Evolutionary conservation across 2,329 filamentous ascomycete genomes (phyloP), one percentile per base, ranked within the genome.

Genomic region (Colletotrichum eleusines): DNA sequence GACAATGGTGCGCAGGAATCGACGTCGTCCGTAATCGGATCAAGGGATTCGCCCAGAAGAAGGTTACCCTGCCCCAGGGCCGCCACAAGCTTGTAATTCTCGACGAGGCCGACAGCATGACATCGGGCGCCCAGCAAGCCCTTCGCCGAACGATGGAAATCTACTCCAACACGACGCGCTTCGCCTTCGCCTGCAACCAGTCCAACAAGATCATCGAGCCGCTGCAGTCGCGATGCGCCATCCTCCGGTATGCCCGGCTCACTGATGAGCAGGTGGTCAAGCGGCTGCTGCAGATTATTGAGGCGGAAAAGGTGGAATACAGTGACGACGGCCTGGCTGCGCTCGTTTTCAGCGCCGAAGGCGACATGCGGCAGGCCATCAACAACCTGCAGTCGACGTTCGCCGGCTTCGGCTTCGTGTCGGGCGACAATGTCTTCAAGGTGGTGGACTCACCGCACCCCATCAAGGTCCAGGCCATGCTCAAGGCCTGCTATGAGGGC

Each of bases 151-250:
- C 96, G 0, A 99, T 99, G 96, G 96, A 99, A 81, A 99, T 98
- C 62, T 98, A 98, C 84, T 97, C 94, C 51, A 92, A 94, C 73
- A 99, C 96, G 1, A 99, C 96, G 2, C 89, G 96, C 69, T 99
- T 99, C 78, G 96, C 96, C 0, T 99, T 99, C 78, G 96, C 96
- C 2, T 99, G 96, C 86, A 99, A 99, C 81, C 94, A 97, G 84
- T 96, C 93, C 73, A 99, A 98, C 85, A 99, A 98, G 84, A 98
- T 99, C 79, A 99, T 99, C 81, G 96, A 99, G 81, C 96, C 96
- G n/a, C 86, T 99, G 62, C 96, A 99, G 81, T 98, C 95, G 23
- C 90, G 96, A 76, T 99, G 96, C 80, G 96, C 96, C 26, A 98
- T 99, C 78, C 88, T 99, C 66, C 92, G 96, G 71, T 99, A 98